A percentile compares a stretch with the other conserved stretches of the same genome.
Conservation (phyloP, 371 early-diverging fungal genomes). For the Sporodiniella umbellata region DNA sequence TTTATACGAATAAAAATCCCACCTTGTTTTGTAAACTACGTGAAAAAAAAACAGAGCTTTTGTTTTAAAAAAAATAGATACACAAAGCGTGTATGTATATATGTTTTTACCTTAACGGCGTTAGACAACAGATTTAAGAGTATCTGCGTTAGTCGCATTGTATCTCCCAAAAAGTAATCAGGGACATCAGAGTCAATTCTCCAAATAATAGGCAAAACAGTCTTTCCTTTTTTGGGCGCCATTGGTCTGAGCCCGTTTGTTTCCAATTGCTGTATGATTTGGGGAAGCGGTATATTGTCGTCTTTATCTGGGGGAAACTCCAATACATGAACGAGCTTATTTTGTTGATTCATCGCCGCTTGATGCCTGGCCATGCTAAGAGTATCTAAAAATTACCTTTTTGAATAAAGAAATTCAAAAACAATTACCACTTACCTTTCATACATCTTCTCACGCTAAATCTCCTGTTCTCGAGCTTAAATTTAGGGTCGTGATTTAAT, state of each 20-base stretch:
- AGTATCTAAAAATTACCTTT: slow-evolving; percentile 28
- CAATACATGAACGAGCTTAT: slow-evolving; percentile 45
- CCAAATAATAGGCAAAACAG: slow-evolving; percentile 54
- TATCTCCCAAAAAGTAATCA: slow-evolving; percentile 56
- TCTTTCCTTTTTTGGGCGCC: slow-evolving; percentile 33
- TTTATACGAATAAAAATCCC: slow-evolving; percentile 40
- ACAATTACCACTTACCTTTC: slow-evolving; percentile 42
- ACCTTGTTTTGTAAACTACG: slow-evolving; percentile 44
- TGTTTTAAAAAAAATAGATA: slow-evolving; percentile 9
- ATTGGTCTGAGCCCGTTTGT: slow-evolving; percentile 17
- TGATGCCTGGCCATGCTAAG: slow-evolving; percentile 51
- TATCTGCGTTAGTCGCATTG: slow-evolving; percentile 56
- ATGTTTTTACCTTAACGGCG: slow-evolving; percentile 46
- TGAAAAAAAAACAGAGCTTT: not conserved
- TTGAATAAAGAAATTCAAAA: not conserved
- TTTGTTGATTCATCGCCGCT: slow-evolving; percentile 41
- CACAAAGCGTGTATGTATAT: too few species aligned
- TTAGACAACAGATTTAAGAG: slow-evolving; percentile 59
- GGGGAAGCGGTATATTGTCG: slow-evolving; percentile 42
- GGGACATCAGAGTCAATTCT: slow-evolving; percentile 55
- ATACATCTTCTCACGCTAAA: slow-evolving; percentile 57
- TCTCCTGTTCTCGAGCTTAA: slow-evolving; percentile 51
- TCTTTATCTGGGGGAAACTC: slow-evolving; percentile 56
- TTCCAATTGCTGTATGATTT: slow-evolving; percentile 29
- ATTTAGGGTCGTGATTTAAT: slow-evolving; percentile 59